Evolutionary conservation across 2,329 filamentous ascomycete genomes (phyloP).

Genomic region (Paracoccidioides lutzii): DNA sequence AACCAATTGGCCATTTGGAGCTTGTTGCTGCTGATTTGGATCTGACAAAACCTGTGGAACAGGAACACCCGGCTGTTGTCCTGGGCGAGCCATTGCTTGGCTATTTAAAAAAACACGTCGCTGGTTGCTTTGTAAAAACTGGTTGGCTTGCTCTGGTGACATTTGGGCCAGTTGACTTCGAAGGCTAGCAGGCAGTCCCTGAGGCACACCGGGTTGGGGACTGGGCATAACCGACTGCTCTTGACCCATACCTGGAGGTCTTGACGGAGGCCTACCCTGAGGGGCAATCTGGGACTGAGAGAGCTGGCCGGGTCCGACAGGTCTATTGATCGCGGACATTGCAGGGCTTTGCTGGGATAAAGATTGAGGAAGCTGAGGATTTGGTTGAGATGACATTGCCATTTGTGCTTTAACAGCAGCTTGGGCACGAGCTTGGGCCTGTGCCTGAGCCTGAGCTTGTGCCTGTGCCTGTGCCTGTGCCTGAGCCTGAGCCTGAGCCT

Average conservation of each 20-base stretch:
- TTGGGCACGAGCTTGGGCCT: slow-evolving; percentile 29
- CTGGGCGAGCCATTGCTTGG: slow-evolving; percentile 20
- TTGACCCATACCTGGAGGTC: slow-evolving; percentile 22
- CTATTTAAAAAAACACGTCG: slow-evolving; percentile 21
- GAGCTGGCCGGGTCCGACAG: slow-evolving; percentile 27
- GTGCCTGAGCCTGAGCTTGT: slow-evolving; percentile 21
- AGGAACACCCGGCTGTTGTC: slow-evolving; percentile 18
- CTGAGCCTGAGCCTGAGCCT: slow-evolving; percentile 26
- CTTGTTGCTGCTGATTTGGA: slow-evolving; percentile 20
- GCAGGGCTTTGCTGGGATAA: slow-evolving; percentile 29
- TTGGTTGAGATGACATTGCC: slow-evolving; percentile 32
- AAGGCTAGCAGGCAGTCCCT: slow-evolving; percentile 22
- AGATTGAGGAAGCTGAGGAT: slow-evolving; percentile 25
- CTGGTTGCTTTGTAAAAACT: slow-evolving; percentile 23
- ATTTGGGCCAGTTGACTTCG: slow-evolving; percentile 26
- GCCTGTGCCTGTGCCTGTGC: slow-evolving; percentile 9
- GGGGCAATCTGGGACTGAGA: slow-evolving; percentile 24
- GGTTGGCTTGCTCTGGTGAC: slow-evolving; percentile 23
- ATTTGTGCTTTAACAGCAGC: slow-evolving; percentile 34
- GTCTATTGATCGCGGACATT: slow-evolving; percentile 33
- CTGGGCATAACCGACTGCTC: slow-evolving; percentile 21
- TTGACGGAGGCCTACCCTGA: slow-evolving; percentile 24
- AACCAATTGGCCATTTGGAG: slow-evolving; percentile 22
- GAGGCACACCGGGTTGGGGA: slow-evolving; percentile 22
- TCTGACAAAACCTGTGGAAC: slow-evolving; percentile 22